A percentile compares a stretch with the other conserved stretches of the same genome.
Evolutionary conservation across 1,284 basidiomycete genomes (phyloP).

Genomic region (Malassezia sympodialis): DNA sequence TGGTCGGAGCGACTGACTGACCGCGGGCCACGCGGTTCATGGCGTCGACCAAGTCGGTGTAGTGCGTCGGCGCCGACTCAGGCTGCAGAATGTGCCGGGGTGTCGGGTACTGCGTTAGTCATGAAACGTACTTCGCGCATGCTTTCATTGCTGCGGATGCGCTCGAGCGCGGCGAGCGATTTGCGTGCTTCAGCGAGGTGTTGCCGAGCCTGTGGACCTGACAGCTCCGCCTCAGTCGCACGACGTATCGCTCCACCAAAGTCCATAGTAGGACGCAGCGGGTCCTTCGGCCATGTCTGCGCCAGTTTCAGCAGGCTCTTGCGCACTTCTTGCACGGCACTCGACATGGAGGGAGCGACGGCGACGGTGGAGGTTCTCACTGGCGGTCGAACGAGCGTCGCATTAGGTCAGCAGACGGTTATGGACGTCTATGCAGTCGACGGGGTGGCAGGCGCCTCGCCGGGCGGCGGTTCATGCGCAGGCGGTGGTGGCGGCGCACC

Average conservation of each 20-base stretch:
- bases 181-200: constrained; percentile 22
- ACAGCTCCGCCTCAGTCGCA: constrained; percentile 28
- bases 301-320: constrained; percentile 24
- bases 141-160: constrained; percentile 26
- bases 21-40: constrained; percentile 27
- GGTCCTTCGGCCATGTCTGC: constrained; percentile 34
- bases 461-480: not conserved
- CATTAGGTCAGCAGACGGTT: not conserved
- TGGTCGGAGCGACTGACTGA: constrained; percentile 19
- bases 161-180: constrained; percentile 21
- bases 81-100: constrained; percentile 29
- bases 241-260: constrained; percentile 30
- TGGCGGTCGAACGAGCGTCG: not conserved
- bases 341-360: constrained; percentile 6
- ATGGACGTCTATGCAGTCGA: not conserved
- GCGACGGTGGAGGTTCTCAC: not conserved
- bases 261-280: constrained; percentile 33
- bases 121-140: constrained; percentile 12
- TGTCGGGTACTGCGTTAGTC: constrained; percentile 17
- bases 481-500: constrained; percentile 3
- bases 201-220: constrained; percentile 10
- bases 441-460: constrained; percentile 2
- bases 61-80: constrained; percentile 31
- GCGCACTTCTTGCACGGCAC: constrained; percentile 21
- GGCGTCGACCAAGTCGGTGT: constrained; percentile 24